phyloP scores from a whole-genome alignment of 1,284 basidiomycete species.

The Pascua guehoae region DNA sequence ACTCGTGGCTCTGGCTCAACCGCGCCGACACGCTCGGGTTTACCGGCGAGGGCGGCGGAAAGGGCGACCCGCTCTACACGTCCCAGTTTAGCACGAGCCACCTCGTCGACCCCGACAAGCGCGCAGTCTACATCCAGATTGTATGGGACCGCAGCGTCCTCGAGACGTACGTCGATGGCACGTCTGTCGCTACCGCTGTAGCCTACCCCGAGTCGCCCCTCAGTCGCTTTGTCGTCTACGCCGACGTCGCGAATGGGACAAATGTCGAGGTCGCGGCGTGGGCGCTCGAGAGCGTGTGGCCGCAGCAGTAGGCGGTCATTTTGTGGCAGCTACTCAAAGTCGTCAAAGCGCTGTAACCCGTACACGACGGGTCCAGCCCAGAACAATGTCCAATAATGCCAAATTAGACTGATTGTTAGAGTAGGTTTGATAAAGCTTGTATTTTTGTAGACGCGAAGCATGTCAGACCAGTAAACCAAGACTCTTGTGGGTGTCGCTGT shows the following conservation, averaged over 20 bases:
- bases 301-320: too few relatives aligned
- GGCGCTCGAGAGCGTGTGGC: neutral
- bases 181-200: neutral
- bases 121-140: constrained; percentile 17
- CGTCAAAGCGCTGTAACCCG: too few relatives aligned
- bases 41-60: constrained; percentile 15
- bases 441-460: too few relatives aligned
- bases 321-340: too few relatives aligned
- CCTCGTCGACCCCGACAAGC: constrained; percentile 1
- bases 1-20: constrained; percentile 37
- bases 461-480: too few relatives aligned
- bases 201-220: constrained; percentile 2
- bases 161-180: constrained; percentile 41
- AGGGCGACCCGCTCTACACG: constrained; percentile 32
- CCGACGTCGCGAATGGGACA: neutral
- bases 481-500: too few relatives aligned
- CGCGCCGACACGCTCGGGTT: constrained; percentile 9
- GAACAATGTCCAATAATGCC: too few relatives aligned
- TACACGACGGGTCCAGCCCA: too few relatives aligned
- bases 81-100: constrained; percentile 40
- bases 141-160: constrained; percentile 39
- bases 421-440: too few relatives aligned
- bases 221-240: constrained; percentile 3
- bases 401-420: too few relatives aligned
- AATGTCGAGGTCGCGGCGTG: neutral